Base-by-base conservation (phyloP, 2,329 filamentous ascomycete species). In the Cladosporium colombiae region DNA sequence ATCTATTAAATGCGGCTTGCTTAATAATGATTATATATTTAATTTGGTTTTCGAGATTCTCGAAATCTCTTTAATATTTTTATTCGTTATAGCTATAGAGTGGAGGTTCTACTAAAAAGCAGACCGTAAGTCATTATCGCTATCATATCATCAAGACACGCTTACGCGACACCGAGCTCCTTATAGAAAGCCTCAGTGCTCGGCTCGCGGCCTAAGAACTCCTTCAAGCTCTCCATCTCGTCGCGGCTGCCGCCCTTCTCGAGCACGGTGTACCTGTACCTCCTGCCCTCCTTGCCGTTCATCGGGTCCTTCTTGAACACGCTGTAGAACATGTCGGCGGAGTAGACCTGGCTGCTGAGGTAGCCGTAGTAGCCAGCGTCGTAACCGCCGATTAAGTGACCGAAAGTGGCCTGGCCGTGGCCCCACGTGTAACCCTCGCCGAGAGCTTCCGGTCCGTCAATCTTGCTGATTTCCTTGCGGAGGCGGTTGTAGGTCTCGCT, bases 241-340 rank as follows among this genome's bases (percentile, higher is more conserved):
- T 93, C 91, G 76, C 89, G 88, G 71, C 86, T 89, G 0, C 91
- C 91, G 44, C 91, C 91, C 69, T 86, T 87, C 80, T 93, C 89
- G 5, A 95, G 81, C 25, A 95, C 91, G 0, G 87, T 90, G 77
- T 92, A 89, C 63, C 91, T 84, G 79, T 94, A 95, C 66, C 91
- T 80, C 16, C 91, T 83, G 1, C 91, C 91, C 75, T 92, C 87
- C 70, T 85, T 85, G 35, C 83, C 84, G 76, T 93, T 86, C 91
- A 94, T 93, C 0, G 91, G 91, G 75, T 93, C 83, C 71, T 86
- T 82, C 81, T 89, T 89, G 81, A 95, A 95, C 56, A 91, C 88
- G 0, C 85, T 85, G 79, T 91, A 88, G 82, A 94, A 96, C 91
- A 96, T 94, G 78, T 96, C 91, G 29, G 89, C 86, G 25, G 88